phyloP scores from a whole-genome alignment of 202 grass and related monocot genomes.

The Saccharum hybrid region DNA sequence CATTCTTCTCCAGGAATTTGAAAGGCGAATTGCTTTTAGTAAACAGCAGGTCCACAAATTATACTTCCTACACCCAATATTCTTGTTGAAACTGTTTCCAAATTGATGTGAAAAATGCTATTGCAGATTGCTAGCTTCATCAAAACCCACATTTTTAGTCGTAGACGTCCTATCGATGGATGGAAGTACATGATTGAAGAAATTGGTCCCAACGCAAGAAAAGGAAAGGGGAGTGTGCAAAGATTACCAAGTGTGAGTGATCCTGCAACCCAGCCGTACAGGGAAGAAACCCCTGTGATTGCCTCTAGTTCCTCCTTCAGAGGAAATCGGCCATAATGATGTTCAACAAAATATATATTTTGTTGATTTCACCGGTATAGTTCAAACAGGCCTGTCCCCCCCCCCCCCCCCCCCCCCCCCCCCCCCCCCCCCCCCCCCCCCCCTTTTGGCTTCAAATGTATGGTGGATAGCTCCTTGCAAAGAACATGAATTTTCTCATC shows the following conservation, averaged over 20 bases:
- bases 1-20: slow-evolving; percentile 98
- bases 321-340: slow-evolving; percentile 49
- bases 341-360: neutral
- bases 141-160: slow-evolving; percentile 97
- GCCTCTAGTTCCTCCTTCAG: slow-evolving; percentile 52
- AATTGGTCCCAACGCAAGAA: slow-evolving; percentile 91
- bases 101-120: slow-evolving; percentile 33
- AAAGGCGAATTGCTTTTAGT: slow-evolving; percentile 89
- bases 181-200: slow-evolving; percentile 99
- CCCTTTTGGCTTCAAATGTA: neutral
- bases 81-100: slow-evolving; percentile 3
- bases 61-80: neutral
- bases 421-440: too few species aligned
- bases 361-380: neutral
- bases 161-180: slow-evolving; percentile 76
- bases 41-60: slow-evolving; percentile 73
- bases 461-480: slow-evolving; percentile 7
- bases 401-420: too few species aligned
- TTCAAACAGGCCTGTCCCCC: neutral
- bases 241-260: slow-evolving; percentile 74
- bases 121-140: slow-evolving; percentile 96
- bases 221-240: slow-evolving; percentile 77
- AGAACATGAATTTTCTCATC: neutral
- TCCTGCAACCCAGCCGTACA: slow-evolving; percentile 68
- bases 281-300: slow-evolving; percentile 66